A percentile compares a stretch with the other conserved stretches of the same genome.
Conservation (phyloP, 2,329 filamentous ascomycete genomes). For the Emmonsia crescens region DNA sequence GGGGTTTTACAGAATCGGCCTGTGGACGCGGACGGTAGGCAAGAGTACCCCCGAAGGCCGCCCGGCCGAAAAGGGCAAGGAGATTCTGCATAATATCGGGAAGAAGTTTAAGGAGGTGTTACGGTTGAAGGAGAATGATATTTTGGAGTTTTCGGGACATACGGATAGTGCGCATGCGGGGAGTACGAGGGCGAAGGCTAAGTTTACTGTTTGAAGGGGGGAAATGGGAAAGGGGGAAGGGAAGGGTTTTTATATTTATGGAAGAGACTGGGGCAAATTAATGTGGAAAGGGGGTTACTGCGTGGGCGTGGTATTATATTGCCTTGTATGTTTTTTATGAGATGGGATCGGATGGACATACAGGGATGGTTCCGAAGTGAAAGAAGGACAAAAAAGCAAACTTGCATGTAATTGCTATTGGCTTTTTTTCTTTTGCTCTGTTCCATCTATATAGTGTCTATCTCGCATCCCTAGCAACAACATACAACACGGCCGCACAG, state of each 20-base stretch:
- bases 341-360: neutral
- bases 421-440: neutral
- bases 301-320: neutral
- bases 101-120: slow-evolving; percentile 87
- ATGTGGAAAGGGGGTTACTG: neutral
- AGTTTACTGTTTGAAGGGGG: slow-evolving; percentile 62
- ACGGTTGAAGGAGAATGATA: slow-evolving; percentile 62
- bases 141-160: slow-evolving; percentile 91
- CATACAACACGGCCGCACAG: neutral
- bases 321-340: neutral
- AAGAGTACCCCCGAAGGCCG: slow-evolving; percentile 69
- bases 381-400: neutral
- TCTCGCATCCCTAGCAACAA: neutral
- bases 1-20: slow-evolving; percentile 92
- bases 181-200: slow-evolving; percentile 91
- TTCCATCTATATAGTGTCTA: neutral
- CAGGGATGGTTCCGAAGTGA: neutral
- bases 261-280: neutral
- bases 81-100: slow-evolving; percentile 75
- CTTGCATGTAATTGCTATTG: neutral
- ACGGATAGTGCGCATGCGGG: slow-evolving; percentile 87
- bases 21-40: slow-evolving; percentile 93
- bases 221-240: neutral
- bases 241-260: neutral
- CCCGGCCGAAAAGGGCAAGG: slow-evolving; percentile 68